Conservation (phyloP, 2,329 filamentous ascomycete genomes). For the Alternaria gaisen region DNA sequence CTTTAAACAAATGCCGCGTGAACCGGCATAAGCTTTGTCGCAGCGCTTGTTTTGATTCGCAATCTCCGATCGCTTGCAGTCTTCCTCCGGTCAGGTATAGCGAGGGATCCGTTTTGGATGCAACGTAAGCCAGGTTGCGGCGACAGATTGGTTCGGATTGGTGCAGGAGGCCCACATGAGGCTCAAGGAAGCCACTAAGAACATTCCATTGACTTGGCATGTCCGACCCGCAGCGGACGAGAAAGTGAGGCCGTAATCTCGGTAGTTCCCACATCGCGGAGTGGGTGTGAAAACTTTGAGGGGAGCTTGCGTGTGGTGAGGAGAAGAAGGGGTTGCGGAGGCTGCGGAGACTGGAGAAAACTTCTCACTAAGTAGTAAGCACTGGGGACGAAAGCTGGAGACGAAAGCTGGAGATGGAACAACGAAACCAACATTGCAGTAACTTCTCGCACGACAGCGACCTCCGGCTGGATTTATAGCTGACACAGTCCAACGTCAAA, state of each 20-base stretch:
- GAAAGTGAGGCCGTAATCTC: conserved; percentile 11
- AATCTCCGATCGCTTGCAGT: conserved; percentile 13
- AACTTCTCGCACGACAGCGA: neutral
- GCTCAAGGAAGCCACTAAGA: conserved; percentile 22
- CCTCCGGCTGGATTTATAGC: neutral
- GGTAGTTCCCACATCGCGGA: conserved; percentile 15
- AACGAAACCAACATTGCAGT: neutral
- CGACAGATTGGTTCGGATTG: conserved; percentile 12
- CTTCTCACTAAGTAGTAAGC: neutral
- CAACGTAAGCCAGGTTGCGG: conserved; percentile 11
- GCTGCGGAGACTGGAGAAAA: conserved; percentile 10
- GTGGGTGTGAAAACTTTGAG: conserved; percentile 12
- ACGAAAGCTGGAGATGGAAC: conserved; percentile 4
- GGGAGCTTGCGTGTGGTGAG: conserved; percentile 11
- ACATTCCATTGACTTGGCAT: conserved; percentile 12
- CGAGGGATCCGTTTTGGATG: conserved; percentile 8
- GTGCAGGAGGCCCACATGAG: conserved; percentile 14
- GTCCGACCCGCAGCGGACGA: conserved; percentile 8
- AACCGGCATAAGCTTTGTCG: conserved; percentile 12
- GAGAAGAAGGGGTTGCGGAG: conserved; percentile 16
- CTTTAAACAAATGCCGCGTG: conserved; percentile 19
- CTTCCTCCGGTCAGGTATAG: neutral
- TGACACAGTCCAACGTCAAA: neutral
- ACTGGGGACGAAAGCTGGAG: conserved; percentile 4
- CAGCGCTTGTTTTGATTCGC: conserved; percentile 5